These are phyloP conservation scores for Neovahlkampfia damariscottae DNA, from an alignment of 78 protist genomes.

Conservation along the genomic window DNA sequence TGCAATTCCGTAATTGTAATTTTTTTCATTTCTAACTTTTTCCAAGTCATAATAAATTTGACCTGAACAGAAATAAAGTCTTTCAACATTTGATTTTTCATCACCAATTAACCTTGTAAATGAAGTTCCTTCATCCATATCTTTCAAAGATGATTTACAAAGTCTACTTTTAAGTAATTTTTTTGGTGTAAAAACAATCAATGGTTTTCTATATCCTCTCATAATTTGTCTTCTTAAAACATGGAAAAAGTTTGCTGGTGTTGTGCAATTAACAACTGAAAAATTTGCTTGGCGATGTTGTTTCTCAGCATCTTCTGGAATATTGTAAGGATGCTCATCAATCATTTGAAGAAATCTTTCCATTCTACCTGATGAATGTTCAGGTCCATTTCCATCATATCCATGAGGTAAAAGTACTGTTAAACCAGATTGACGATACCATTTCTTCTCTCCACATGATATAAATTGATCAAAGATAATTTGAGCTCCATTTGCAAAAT, in stretches of 20 bases:
- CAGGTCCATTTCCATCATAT: conserved; percentile 87
- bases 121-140: conserved; percentile 48
- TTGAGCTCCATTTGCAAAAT: conserved; percentile 78
- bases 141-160: conserved; percentile 32
- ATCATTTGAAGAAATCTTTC: conserved; percentile 78
- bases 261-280: conserved; percentile 61
- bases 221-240: conserved; percentile 74
- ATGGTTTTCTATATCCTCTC: conserved; percentile 79
- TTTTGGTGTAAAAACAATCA: conserved; percentile 76
- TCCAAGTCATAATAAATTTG: conserved; percentile 51
- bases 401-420: conserved; percentile 79
- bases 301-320: conserved; percentile 26
- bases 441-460: conserved; percentile 44
- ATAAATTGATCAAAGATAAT: conserved; percentile 67
- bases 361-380: conserved; percentile 69
- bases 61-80: conserved; percentile 67
- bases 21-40: not conserved
- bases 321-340: conserved; percentile 25
- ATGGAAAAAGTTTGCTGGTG: conserved; percentile 95
- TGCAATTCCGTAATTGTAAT: conserved; percentile 48
- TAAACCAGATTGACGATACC: conserved; percentile 53
- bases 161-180: conserved; percentile 48
- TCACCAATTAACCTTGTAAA: conserved; percentile 50
- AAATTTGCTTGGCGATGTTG: not conserved
- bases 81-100: conserved; percentile 14